A percentile compares a stretch with the other conserved stretches of the same genome.
Evolutionary conservation across 441 rosid species (phyloP).

Genomic region (Syzygium syzygioides): DNA sequence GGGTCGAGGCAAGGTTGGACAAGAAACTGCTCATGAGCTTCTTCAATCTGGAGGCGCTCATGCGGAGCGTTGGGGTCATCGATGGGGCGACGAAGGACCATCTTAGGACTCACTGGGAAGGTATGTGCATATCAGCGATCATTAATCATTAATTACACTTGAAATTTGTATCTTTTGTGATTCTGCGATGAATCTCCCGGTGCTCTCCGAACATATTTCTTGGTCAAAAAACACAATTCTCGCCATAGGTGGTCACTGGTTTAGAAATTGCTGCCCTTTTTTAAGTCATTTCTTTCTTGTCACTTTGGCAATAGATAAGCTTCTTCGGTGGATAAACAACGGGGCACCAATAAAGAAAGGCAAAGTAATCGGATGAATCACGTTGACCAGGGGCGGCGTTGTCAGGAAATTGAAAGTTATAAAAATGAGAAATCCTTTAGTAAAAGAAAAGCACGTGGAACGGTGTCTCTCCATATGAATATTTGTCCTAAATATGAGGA

Average conservation of each 20-base stretch:
- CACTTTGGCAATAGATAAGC: not conserved
- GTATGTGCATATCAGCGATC: not conserved
- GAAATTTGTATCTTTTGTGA: not conserved
- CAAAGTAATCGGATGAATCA: not conserved
- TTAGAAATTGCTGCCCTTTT: not conserved
- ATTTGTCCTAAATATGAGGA: no score
- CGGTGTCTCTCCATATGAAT: no score
- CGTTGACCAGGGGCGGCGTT: not conserved
- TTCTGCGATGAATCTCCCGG: not conserved
- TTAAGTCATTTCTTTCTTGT: not conserved
- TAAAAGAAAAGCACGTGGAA: not conserved
- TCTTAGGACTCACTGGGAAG: constrained; percentile 6
- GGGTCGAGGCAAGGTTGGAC: constrained; percentile 11
- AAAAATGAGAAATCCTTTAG: not conserved
- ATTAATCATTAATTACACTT: not conserved
- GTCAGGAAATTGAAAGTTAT: not conserved
- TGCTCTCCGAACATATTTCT: not conserved
- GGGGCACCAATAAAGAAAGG: not conserved
- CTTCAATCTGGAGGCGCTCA: constrained; percentile 10
- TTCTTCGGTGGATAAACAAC: not conserved
- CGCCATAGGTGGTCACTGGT: not conserved
- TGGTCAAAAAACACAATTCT: not conserved
- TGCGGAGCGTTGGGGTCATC: constrained; percentile 1
- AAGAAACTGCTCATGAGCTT: constrained; percentile 10
- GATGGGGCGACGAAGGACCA: constrained; percentile 8